Evolutionary conservation across 1,139 yeast genomes (phyloP).

Genomic region (Zygotorulaspora mrakii): DNA sequence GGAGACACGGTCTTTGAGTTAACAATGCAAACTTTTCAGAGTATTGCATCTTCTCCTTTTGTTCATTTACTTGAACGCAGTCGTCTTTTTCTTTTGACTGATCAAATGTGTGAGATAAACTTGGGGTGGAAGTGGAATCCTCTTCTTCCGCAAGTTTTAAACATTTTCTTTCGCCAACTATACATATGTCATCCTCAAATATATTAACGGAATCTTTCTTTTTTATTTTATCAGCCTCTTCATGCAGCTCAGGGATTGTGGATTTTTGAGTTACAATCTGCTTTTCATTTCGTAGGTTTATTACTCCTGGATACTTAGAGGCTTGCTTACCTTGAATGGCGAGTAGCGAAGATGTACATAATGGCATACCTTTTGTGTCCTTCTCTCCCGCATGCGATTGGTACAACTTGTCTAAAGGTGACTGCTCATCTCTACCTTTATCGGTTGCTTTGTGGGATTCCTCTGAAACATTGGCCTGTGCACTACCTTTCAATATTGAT

Average conservation of each 20-base stretch:
- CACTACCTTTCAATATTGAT: conserved; percentile 10
- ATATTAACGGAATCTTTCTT: background rate
- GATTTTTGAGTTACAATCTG: too few species aligned
- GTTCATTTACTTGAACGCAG: conserved; percentile 14
- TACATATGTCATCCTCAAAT: background rate
- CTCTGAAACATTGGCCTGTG: too few species aligned
- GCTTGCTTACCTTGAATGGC: too few species aligned
- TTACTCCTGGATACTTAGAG: too few species aligned
- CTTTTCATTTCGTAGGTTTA: too few species aligned
- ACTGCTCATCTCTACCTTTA: too few species aligned
- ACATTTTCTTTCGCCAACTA: background rate
- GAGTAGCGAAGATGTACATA: too few species aligned
- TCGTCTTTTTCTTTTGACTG: conserved; percentile 3
- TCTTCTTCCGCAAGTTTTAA: background rate
- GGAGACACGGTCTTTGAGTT: conserved; percentile 24
- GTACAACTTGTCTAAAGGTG: too few species aligned
- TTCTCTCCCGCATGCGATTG: too few species aligned
- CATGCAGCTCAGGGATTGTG: too few species aligned
- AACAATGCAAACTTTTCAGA: conserved; percentile 27
- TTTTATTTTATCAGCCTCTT: background rate
- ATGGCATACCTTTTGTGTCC: too few species aligned
- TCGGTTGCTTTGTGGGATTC: too few species aligned
- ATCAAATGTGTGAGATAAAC: background rate
- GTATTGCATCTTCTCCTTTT: conserved; percentile 15
- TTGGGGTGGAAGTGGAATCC: background rate